Base-by-base conservation (phyloP, 345 rosid genomes). In the Carallia pectinifolia region DNA sequence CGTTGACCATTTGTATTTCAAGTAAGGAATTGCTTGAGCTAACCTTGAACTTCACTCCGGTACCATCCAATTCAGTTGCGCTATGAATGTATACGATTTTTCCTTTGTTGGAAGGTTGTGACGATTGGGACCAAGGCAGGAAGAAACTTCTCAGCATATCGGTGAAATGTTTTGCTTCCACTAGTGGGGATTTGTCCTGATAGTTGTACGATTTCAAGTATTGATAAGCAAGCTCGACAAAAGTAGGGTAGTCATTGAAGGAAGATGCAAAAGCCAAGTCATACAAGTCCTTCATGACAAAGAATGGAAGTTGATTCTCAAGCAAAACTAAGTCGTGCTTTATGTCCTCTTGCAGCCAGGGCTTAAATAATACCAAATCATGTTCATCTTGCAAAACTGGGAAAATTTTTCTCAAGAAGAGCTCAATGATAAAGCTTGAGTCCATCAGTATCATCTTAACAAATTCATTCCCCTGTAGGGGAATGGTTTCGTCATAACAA, bases 381-480 rank as follows among this genome's bases (percentile, higher is more conserved):
- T 61, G 2, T 15, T 71, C 70, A 0, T 54, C 64, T 23, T 63
- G 39, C 29, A 73, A 39, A 13, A 44, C 69, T 3, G 59, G 59
- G 58, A 36, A 68, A 8, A 36, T 39, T 65, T 74, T 76, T 38
- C 77, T 71, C 62, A 81, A 59, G 38, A 83, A 55, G 48, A 83
- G 71, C 47, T 81, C 86, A 47, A 83, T 61, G 0, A 78, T 7
- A 54, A 83, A 83, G 63, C 65, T 19, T 0, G 76, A 80, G 16
- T 78, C 86, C 3, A 80, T 60, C 13, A 80, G 66, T 53, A 83
- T 61, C 73, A 81, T 78, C 56, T 76, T 69, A 13, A 74, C 81
- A 19, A 81, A 74, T 38, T 71, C 76, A 15, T 71, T 56, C 29
- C 70, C 15, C 18, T 53, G 2, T 18, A 68, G 75, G 19, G 53